Evolutionary conservation across 2,329 filamentous ascomycete species (phyloP), one percentile per base, ranked within the genome.

Genomic region (Clonostachys byssicola): DNA sequence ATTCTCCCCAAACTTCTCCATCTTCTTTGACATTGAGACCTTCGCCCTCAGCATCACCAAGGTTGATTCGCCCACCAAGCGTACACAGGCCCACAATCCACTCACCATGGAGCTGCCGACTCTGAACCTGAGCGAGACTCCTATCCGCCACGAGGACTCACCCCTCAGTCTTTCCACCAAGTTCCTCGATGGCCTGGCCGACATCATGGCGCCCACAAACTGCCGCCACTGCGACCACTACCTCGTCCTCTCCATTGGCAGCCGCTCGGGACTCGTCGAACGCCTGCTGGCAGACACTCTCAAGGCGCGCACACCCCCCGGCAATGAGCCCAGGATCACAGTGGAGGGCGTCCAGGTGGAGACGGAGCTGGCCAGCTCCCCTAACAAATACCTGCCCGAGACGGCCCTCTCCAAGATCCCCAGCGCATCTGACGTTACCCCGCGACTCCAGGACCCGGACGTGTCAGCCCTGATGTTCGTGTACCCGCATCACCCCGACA

Each of bases 401-500:
- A 55, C 53, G 35, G 50, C 53, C 40, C 52, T 50, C 38, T 54
- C 52, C 48, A 60, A 54, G 5, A 65, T 67, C 4, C 53, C 54
- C 1, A 62, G 64, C 5, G 65, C 62, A 3, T 64, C 62, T 61
- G 54, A 60, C 0, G 34, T 66, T 2, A 55, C 56, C 1, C 50
- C 53, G 12, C 54, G 60, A 14, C 52, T 65, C 5, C 48, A 35
- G 7, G 57, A 60, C 23, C 43, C 54, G 1, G 51, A 52, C 42
- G 50, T 57, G 9, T 44, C 44, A 10, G 57, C 45, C 3, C 47
- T 66, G 40, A 46, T 66, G 48, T 67, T 67, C 48, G 56, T 61
- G 9, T 67, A 67, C 33, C 65, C 64, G 12, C 62, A 64, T 3
- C 60, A 63, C 23, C 56, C 57, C 2, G 43, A 42, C 2, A 34